Percentiles rank a stretch among this genome's conserved stretches.
Conservation (phyloP, 805 yeast species). For the Wickerhamomyces subpelliculosus region DNA sequence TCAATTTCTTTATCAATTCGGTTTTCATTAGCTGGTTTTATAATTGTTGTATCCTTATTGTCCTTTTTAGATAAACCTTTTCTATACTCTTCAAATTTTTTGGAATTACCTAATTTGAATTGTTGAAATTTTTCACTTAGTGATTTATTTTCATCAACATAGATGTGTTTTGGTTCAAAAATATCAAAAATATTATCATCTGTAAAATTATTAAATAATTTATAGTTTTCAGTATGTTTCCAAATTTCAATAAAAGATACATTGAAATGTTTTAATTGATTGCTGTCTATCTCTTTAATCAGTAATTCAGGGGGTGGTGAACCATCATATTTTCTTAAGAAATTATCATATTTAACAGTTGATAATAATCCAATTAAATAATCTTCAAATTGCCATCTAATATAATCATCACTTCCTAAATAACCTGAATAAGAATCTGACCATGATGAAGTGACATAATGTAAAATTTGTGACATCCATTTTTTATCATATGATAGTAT, state of each 20-base stretch:
- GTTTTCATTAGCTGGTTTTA: neutral
- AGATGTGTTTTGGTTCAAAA: conserved; percentile 40
- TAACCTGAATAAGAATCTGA: conserved; percentile 42
- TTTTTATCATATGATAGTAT: conserved; percentile 60
- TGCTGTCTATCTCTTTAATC: conserved; percentile 22
- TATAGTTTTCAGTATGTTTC: conserved; percentile 47
- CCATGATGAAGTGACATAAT: conserved; percentile 33
- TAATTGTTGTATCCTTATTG: neutral
- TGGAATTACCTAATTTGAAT: conserved; percentile 23
- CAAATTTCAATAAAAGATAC: conserved; percentile 42
- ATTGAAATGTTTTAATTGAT: conserved; percentile 36
- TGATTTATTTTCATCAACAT: conserved; percentile 15
- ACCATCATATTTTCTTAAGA: conserved; percentile 32
- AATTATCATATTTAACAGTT: conserved; percentile 62
- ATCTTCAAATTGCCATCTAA: conserved; percentile 85
- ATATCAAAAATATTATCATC: conserved; percentile 67
- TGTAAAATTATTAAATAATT: conserved; percentile 46
- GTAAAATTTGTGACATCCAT: conserved; percentile 58
- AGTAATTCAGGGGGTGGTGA: conserved; percentile 26
- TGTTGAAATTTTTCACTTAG: conserved; percentile 23
- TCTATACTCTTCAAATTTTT: conserved; percentile 17
- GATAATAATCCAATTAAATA: conserved; percentile 73
- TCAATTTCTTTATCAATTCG: no score
- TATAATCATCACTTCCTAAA: conserved; percentile 79
- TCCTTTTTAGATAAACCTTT: conserved; percentile 8